Evolutionary conservation across 306 rosid genomes (phyloP), one percentile per base, ranked within the genome.

Genomic region (Trichosanthes truncata): DNA sequence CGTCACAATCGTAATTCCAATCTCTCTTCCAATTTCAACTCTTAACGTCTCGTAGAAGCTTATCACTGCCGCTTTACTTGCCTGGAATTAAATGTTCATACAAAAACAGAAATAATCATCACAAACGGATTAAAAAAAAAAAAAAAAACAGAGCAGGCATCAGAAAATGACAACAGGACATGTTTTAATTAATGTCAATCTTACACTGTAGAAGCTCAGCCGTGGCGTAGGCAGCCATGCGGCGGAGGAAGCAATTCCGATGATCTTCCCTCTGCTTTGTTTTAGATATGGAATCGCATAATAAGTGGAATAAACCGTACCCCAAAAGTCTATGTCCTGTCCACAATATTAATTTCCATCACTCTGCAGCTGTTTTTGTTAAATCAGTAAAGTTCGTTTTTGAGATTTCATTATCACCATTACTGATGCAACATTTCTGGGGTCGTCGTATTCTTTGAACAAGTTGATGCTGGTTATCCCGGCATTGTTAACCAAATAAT

Each of bases 401-500:
- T 41, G 33, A 40, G 53, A 68, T 11, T 40, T 6, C 23, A 29
- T 36, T 23, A 46, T 45, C 7, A 72, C 77, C 77, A 71, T 71
- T 43, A 71, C 56, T 45, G 56, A 14, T 45, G 17, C 57, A 7
- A 45, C 11, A 15, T 23, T 43, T 13, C 77, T 23, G 12, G 53
- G 40, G 9, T 72, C 52, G 1, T 46, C 59, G 15, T 72, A 62
- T 7, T 87, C 74, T 81, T 88, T 92, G 62, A 93, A 88, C 84
- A 88, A 59, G 82, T 79, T n/a, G 38, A 83, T 17, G 10, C 87
- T 86, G 63, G 77, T 45, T 38, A 87, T 55, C 76, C 93, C 92
- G 21, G 93, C 97, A 80, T 89, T 89, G 90, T 85, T 90, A 76
- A 90, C 96, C 71, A 92, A 81, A 82, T 86, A 89, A 86, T 90